Base-by-base conservation (phyloP, 169 alveolate species). In the Cryptosporidium bovis region DNA sequence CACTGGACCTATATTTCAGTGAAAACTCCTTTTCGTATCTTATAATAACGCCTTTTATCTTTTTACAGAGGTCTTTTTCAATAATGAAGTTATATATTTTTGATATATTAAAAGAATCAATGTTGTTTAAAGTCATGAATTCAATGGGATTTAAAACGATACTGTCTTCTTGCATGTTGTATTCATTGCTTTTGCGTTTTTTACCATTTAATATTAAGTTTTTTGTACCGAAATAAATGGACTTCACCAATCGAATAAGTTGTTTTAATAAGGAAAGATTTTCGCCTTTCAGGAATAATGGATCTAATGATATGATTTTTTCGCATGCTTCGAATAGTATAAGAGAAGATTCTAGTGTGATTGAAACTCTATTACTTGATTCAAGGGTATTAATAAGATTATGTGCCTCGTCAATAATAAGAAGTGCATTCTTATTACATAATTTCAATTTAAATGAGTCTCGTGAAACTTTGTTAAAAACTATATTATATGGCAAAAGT, bases 401-500 rank as follows among this genome's bases (percentile, higher is more conserved):
- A 82, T 94, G 96, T 8, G 96, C 94, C 83, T 94, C 96, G 64
- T 94, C 96, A 83, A 94, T 83, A 31, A 94, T 90, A 18, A 82
- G 83, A 16, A 90, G 51, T 24, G 90, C 71, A 53, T 84, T 77
- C 65, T 65, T 84, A 62, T 84, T 90, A 58, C 71, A 36, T 33
- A 93, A 91, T 64, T 66, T 53, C 34, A 91, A 51, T 64, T 84
- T 83, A 62, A 90, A 51, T 34, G 90, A 90, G 20, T 68, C 82
- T 82, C 92, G 51, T 1, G 92, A 65, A 18, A 83, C 71, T 64
- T 91, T 92, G 51, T 93, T 93, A 71, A 93, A 91, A 31, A 93
- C 90, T 66, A 91, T 91, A 64, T 90, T 92, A 83, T 93, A 93
- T 34, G 95, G 95, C 56, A 90, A 69, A 44, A 93, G 91, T 29